A percentile compares a stretch with the other conserved stretches of the same genome.
These are phyloP conservation scores for Herpetomonas samuelpessoai DNA, from an alignment of 208 protist species.

Conservation along the genomic window DNA sequence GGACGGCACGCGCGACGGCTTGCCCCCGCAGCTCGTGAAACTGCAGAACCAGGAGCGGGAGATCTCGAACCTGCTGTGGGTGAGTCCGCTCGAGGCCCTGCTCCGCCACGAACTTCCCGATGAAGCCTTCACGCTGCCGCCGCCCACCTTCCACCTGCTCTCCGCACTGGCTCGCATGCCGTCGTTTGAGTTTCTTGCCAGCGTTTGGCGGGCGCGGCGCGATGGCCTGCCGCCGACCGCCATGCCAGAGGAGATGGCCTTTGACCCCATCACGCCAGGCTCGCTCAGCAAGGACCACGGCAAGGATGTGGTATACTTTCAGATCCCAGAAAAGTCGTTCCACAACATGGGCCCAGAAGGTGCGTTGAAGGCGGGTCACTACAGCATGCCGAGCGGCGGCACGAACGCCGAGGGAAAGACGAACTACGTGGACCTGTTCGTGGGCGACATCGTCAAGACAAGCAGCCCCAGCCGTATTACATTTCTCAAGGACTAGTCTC, in stretches of 20 bases:
- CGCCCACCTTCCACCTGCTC: conserved; percentile 47
- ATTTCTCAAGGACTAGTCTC: not conserved
- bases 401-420: not conserved
- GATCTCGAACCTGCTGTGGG: conserved; percentile 41
- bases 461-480: not conserved
- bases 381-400: not conserved
- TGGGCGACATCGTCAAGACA: not conserved
- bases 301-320: not conserved
- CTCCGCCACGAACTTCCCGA: conserved; percentile 28
- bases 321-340: not conserved
- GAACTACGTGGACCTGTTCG: not conserved
- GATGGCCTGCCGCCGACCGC: not conserved
- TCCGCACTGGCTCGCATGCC: conserved; percentile 27
- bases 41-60: conserved; percentile 32
- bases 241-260: not conserved
- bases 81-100: conserved; percentile 41
- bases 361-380: not conserved
- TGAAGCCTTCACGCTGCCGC: conserved; percentile 36
- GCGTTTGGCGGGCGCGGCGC: conserved; percentile 13
- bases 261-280: not conserved
- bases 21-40: conserved; percentile 25
- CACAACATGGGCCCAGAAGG: not conserved
- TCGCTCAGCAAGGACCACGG: not conserved
- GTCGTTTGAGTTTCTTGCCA: conserved; percentile 17
- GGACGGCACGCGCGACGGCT: conserved; percentile 1